phyloP scores from a whole-genome alignment of 2,329 filamentous ascomycete genomes.

The Exophiala sp. region DNA sequence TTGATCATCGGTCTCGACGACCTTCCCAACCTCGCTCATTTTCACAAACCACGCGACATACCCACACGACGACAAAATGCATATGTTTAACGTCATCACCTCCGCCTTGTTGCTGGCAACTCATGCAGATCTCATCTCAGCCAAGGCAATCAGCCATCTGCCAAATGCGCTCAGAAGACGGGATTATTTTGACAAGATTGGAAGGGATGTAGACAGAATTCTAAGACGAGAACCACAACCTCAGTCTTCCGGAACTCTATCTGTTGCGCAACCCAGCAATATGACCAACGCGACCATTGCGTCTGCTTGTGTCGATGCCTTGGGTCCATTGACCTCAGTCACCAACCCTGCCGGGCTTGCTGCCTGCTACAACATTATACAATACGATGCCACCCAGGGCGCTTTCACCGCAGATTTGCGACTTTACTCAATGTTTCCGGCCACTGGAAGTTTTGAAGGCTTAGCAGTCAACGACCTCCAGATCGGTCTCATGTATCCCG shows the following conservation, averaged over 20 bases:
- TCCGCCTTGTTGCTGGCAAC: conserved; percentile 20
- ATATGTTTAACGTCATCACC: conserved; percentile 14
- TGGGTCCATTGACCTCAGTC: conserved; percentile 52
- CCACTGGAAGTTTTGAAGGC: conserved; percentile 48
- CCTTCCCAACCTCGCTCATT: conserved; percentile 2
- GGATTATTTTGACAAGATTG: conserved; percentile 8
- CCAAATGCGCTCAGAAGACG: conserved; percentile 17
- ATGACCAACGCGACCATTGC: conserved; percentile 42
- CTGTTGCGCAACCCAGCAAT: conserved; percentile 3
- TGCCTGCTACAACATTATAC: conserved; percentile 78
- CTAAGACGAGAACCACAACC: conserved; percentile 11
- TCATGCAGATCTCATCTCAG: conserved; percentile 12
- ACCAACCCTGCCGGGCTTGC: conserved; percentile 73
- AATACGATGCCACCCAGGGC: conserved; percentile 63
- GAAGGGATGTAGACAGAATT: conserved; percentile 13
- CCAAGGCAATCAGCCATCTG: conserved; percentile 19
- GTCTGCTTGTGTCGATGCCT: conserved; percentile 56
- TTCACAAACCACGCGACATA: neutral
- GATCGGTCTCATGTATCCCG: conserved; percentile 30
- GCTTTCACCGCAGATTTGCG: conserved; percentile 74
- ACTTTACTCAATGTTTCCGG: conserved; percentile 65
- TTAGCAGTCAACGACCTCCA: conserved; percentile 34
- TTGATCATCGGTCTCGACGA: conserved; percentile 22
- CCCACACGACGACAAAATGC: conserved; percentile 11
- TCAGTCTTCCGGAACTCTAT: conserved; percentile 5